Evolutionary conservation across 1,284 basidiomycete species (phyloP).

Genomic region (Chondrostereum purpureum): DNA sequence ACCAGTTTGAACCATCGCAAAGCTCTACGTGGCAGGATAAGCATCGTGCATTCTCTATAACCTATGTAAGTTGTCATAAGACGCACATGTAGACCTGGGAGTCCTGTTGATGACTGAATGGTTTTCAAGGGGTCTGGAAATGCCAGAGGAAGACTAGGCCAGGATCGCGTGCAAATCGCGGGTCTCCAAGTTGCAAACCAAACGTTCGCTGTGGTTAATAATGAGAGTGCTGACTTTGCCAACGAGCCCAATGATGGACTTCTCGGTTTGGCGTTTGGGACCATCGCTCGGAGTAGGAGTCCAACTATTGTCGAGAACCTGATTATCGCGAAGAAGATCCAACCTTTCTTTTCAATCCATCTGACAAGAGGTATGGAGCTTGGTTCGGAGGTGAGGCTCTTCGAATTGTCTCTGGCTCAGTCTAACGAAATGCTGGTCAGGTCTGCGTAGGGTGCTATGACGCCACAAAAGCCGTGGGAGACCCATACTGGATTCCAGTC

Average conservation of each 20-base stretch:
- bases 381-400: constrained; percentile 43
- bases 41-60: constrained; percentile 34
- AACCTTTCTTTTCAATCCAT: constrained; percentile 52
- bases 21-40: constrained; percentile 36
- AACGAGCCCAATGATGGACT: constrained; percentile 45
- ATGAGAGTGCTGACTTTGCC: constrained; percentile 37
- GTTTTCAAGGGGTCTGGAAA: constrained; percentile 39
- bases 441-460: constrained; percentile 58
- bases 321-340: constrained; percentile 34
- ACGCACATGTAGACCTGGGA: constrained; percentile 10
- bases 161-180: constrained; percentile 43
- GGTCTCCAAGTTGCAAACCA: constrained; percentile 37
- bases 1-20: constrained; percentile 27
- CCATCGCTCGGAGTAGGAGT: constrained; percentile 36
- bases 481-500: constrained; percentile 46
- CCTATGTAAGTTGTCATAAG: constrained; percentile 58
- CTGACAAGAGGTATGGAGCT: constrained; percentile 35
- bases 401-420: not conserved
- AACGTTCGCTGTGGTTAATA: constrained; percentile 39
- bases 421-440: constrained; percentile 20
- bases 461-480: constrained; percentile 37
- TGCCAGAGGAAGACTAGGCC: constrained; percentile 38
- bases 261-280: constrained; percentile 52
- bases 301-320: constrained; percentile 62
- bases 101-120: constrained; percentile 4